These are phyloP conservation scores for Penicillium aurantiogriseum DNA, from an alignment of 2,329 filamentous ascomycete genomes.

Conservation along the genomic window DNA sequence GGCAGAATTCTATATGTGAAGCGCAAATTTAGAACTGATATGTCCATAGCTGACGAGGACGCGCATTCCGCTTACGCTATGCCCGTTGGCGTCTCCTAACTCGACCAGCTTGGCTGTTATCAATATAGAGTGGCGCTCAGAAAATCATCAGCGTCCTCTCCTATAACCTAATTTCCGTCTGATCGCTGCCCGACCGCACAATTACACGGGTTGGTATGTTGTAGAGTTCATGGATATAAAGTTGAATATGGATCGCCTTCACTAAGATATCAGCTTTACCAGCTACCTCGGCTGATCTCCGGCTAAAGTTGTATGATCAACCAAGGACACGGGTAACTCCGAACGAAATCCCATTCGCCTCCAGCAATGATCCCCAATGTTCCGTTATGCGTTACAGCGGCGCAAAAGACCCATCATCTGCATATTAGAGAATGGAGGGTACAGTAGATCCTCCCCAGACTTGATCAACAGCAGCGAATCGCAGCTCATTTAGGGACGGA, in stretches of 20 bases:
- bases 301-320: not conserved
- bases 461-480: not conserved
- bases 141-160: not conserved
- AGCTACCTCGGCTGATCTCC: not conserved
- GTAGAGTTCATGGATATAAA: not conserved
- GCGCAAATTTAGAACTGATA: not conserved
- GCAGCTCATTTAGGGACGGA: not conserved
- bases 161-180: not conserved
- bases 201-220: not conserved
- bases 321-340: not conserved
- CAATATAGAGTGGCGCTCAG: not conserved
- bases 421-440: not conserved
- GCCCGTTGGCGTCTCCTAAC: not conserved
- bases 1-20: not conserved
- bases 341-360: not conserved
- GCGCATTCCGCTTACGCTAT: not conserved
- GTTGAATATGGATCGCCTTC: not conserved
- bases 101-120: not conserved
- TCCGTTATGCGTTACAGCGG: not conserved
- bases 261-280: too few relatives aligned
- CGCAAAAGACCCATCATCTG: too few relatives aligned
- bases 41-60: not conserved
- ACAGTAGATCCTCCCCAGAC: not conserved
- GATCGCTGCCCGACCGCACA: not conserved
- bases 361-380: not conserved